Percentiles rank a stretch among this genome's conserved stretches.
phyloP scores from a whole-genome alignment of 2,329 filamentous ascomycete species.

The Leptodontidium sp. region DNA sequence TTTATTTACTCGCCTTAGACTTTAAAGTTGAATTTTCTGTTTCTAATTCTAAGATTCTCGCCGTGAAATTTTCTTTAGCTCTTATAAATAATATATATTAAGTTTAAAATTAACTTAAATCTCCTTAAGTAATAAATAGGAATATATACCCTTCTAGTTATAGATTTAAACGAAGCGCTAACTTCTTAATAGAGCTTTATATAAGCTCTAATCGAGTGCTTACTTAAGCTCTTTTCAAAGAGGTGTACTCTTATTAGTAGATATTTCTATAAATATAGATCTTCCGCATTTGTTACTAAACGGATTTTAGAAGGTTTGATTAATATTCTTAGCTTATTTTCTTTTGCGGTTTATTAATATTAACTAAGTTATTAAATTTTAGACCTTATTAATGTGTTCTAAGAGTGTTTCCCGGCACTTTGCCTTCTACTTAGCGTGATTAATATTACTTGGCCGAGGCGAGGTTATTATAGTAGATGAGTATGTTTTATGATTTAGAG shows the following conservation, averaged over 20 bases:
- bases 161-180: neutral
- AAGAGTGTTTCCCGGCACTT: neutral
- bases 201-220: slow-evolving; percentile 1
- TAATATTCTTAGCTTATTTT: neutral
- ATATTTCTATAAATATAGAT: neutral
- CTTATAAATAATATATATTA: too few relatives aligned
- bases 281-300: neutral
- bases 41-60: neutral
- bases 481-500: neutral
- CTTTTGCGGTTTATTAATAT: neutral
- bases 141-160: neutral
- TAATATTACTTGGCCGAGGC: neutral
- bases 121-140: neutral
- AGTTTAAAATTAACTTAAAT: too few relatives aligned
- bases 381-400: neutral
- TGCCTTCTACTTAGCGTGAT: neutral
- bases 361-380: slow-evolving; percentile 1
- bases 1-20: neutral
- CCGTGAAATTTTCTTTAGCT: too few relatives aligned
- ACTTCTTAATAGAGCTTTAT: neutral
- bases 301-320: neutral
- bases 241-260: neutral
- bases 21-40: neutral
- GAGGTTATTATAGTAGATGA: neutral
- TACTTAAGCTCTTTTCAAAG: neutral